Evolutionary conservation across 2,329 filamentous ascomycete genomes (phyloP), one percentile per base, ranked within the genome.

Genomic region (Curvularia sp.): DNA sequence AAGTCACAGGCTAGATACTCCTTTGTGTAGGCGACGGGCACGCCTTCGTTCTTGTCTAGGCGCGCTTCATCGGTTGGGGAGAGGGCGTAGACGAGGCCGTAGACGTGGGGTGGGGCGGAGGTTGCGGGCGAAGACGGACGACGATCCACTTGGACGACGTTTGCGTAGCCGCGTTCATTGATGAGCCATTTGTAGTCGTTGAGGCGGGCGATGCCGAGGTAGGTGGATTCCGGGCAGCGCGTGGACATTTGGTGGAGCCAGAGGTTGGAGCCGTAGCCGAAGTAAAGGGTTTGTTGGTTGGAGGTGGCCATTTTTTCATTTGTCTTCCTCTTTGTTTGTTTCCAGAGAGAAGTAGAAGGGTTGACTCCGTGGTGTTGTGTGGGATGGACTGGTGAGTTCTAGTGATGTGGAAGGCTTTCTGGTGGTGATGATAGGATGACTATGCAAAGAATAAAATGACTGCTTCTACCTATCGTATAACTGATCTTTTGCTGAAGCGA

Each of bases 251-350:
- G 88, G 27, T 81, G 75, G 0, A 82, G 82, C 73, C 87, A 89
- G 57, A 91, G 82, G 74, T 91, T 91, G 72, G 84, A 87, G 61
- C 89, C 89, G 75, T 89, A 91, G 67, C 85, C 89, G 71, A 91
- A 90, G 80, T 90, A 90, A 63, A 86, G 74, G 49, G 72, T 79
- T 52, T 55, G 54, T 36, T 27, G 12, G 3, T 39, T 21, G 38
- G 51, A n/a, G 49, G 62, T 10, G 34, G 19, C 1, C 61, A 66
- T 67, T 36, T 34, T 64, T 13, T 13, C 13, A n/a, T n/a, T n/a
- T 36, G 3, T n/a, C 13, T 36, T 36, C 12, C 15, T 15, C 15
- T 15, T 34, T 12, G 3, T 15, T 34, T 34, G 28, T n/a, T n/a
- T n/a, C n/a, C n/a, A 30, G 28, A 34, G 30, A 34, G 13, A 25